Evolutionary conservation across 805 yeast genomes (phyloP), one percentile per base, ranked within the genome.

Genomic region (Yarrowia porcina): DNA sequence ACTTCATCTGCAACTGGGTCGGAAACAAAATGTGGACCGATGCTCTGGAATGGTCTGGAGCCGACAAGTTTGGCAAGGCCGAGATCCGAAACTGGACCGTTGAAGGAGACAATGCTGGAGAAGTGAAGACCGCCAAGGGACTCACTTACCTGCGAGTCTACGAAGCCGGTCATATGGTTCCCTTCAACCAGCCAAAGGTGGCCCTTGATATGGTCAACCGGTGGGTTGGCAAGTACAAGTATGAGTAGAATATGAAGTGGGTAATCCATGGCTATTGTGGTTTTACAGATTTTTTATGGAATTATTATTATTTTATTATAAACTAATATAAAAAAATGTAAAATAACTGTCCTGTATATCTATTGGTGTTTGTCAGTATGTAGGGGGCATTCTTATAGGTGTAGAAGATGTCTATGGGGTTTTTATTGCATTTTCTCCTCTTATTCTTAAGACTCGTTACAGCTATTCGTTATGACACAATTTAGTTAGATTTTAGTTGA

Each of bases 121-220:
- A 87, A 69, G 87, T 86, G 28, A 90, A 90, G 78, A 87, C 83
- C 70, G 82, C 79, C 67, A 86, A 86, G 52, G 80, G 82, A 65
- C 84, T 92, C 69, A 88, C 96, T 4, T 93, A 87, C 78, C 79
- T 90, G 74, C 83, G 97, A 74, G 83, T 92, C 10, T 92, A 80
- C 70, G 93, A 85, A 66, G 97, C 96, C 60, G 97, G 97, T 27
- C 97, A 93, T 76, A 91, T 92, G 97, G 97, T 90, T 66, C 97
- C 97, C 17, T 87, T 77, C 70, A 92, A 92, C 76, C 93, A 88
- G 77, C 96, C 97, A 18, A 85, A 82, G 69, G 80, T 81, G 70
- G 77, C 96, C 1, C 79, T 88, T 66, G 90, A 83, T 63, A 86
- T 92, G 91, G 82, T 92, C 66, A 88, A 90, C 78, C 82, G 87